Conservation (phyloP, 2,329 filamentous ascomycete genomes). For the Curvularia spicifera region DNA sequence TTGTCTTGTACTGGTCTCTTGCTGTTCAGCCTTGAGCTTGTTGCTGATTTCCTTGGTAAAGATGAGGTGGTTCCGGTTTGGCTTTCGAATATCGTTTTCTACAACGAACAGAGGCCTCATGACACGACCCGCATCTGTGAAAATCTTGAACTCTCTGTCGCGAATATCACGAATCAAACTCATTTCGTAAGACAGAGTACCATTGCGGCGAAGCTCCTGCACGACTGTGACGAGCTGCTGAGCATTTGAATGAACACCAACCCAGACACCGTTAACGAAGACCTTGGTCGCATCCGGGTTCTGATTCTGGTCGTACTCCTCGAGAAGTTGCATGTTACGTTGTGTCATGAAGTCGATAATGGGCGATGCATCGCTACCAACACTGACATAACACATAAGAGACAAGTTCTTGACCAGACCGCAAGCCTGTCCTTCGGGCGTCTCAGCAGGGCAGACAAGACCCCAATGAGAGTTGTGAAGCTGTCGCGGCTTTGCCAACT, state of each 20-base stretch:
- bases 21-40: constrained; percentile 75
- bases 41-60: constrained; percentile 80
- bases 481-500: constrained; percentile 96
- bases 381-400: constrained; percentile 97
- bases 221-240: constrained; percentile 82
- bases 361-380: constrained; percentile 87
- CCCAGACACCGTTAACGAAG: constrained; percentile 98
- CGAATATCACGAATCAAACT: constrained; percentile 95
- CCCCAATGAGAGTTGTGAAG: constrained; percentile 99
- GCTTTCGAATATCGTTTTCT: constrained; percentile 78
- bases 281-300: constrained; percentile 96
- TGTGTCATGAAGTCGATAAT: constrained; percentile 96
- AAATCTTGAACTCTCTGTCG: constrained; percentile 97
- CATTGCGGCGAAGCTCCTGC: constrained; percentile 76
- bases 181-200: constrained; percentile 87
- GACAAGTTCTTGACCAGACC: constrained; percentile 97
- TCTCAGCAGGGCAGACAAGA: constrained; percentile 94
- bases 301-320: constrained; percentile 74
- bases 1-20: constrained; percentile 63
- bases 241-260: constrained; percentile 90
- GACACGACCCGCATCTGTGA: constrained; percentile 94
- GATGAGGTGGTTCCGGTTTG: constrained; percentile 77
- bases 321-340: constrained; percentile 92
- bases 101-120: constrained; percentile 94
- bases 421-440: constrained; percentile 97